Percentiles rank a stretch among this genome's conserved stretches.
phyloP scores from a whole-genome alignment of 306 rosid species.

The Dryas alaskensis region DNA sequence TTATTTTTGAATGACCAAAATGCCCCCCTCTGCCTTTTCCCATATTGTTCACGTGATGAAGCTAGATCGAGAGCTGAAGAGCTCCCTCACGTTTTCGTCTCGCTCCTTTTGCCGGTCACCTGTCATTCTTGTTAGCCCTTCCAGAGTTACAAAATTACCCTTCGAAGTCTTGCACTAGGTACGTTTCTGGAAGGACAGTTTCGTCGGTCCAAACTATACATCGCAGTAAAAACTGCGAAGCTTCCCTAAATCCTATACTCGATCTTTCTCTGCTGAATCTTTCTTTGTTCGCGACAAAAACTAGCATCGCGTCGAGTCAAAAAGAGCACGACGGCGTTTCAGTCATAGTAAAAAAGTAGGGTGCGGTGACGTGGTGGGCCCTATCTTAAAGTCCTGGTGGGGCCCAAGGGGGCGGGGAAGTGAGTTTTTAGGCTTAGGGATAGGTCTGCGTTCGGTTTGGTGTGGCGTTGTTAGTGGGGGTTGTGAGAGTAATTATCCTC shows the following conservation, averaged over 20 bases:
- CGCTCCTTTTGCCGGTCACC: slow-evolving; percentile 35
- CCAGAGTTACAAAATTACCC: slow-evolving; percentile 42
- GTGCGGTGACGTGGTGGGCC: slow-evolving; percentile 32
- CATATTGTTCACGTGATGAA: slow-evolving; percentile 31
- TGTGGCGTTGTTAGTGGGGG: slow-evolving; percentile 22
- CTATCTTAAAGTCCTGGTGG: slow-evolving; percentile 26
- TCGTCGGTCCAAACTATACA: background rate
- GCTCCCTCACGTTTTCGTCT: slow-evolving; percentile 40
- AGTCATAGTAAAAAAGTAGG: slow-evolving; percentile 20
- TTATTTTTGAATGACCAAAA: slow-evolving; percentile 25
- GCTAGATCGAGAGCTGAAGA: slow-evolving; percentile 14
- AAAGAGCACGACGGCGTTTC: slow-evolving; percentile 22
- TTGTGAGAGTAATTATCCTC: background rate
- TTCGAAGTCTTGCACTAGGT: background rate
- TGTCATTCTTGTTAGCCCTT: slow-evolving; percentile 13
- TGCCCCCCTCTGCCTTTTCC: slow-evolving; percentile 16
- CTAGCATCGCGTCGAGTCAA: slow-evolving; percentile 3
- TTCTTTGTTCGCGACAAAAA: slow-evolving; percentile 2
- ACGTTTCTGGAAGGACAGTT: slow-evolving; percentile 9
- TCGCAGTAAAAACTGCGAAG: background rate
- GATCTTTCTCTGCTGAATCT: background rate
- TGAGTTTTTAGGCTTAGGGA: background rate
- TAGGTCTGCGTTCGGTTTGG: slow-evolving; percentile 16
- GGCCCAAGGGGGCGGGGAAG: slow-evolving; percentile 11
- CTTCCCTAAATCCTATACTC: background rate